Percentiles rank a stretch among this genome's conserved stretches.
Evolutionary conservation across 2,329 filamentous ascomycete species (phyloP).

Genomic region (Penicillium sp.): DNA sequence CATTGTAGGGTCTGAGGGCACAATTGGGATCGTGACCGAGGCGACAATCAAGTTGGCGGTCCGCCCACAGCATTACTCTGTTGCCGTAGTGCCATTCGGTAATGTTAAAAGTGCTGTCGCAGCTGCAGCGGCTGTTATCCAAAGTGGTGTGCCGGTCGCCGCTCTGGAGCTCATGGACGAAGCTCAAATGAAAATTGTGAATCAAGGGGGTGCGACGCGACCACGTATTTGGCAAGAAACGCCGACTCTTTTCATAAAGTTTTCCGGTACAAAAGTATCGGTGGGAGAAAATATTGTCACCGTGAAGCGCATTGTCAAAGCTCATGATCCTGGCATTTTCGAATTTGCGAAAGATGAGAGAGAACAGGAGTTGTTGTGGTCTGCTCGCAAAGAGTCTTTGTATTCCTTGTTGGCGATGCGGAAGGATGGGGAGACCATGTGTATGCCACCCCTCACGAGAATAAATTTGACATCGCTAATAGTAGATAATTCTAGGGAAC

Average conservation of each 20-base stretch:
- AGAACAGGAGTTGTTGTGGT: neutral
- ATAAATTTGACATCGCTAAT: neutral
- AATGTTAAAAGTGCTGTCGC: neutral
- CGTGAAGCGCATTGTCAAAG: neutral
- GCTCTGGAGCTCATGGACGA: neutral
- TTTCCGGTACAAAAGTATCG: neutral
- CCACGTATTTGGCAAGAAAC: neutral
- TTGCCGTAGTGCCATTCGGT: neutral
- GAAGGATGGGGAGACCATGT: neutral
- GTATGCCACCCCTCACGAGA: neutral
- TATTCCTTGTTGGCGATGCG: neutral
- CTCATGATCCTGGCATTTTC: neutral
- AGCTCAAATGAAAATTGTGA: neutral
- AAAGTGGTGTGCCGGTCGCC: neutral
- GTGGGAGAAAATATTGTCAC: neutral
- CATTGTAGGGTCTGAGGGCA: neutral
- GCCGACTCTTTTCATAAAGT: neutral
- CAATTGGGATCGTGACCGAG: neutral
- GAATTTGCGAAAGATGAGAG: neutral
- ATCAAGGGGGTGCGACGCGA: neutral
- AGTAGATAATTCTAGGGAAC: neutral
- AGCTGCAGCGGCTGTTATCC: neutral
- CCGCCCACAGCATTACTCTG: neutral
- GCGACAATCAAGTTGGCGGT: neutral
- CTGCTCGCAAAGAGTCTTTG: neutral